Percentiles rank a stretch among this genome's conserved stretches.
Conservation (phyloP, 495 filamentous ascomycete genomes). For the Aspergillus hancockii region DNA sequence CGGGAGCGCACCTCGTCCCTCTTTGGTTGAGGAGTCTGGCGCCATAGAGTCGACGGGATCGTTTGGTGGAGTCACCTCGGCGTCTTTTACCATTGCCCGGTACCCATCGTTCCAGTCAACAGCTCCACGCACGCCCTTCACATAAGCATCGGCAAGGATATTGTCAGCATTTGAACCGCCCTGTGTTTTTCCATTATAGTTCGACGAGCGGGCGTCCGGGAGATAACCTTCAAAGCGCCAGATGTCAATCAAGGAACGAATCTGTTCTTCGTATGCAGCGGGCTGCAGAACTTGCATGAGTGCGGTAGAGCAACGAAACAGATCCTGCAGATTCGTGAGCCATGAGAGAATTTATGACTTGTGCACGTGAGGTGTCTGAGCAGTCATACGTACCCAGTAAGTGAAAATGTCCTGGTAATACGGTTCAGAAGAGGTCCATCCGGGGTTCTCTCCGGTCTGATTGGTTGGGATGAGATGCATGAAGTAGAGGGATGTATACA, state of each 20-base stretch:
- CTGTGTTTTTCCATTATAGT: conserved; percentile 71
- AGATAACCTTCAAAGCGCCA: conserved; percentile 67
- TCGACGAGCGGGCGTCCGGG: conserved; percentile 65
- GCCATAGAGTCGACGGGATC: conserved; percentile 63
- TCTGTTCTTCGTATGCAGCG: conserved; percentile 60
- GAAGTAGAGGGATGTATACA: conserved; percentile 68
- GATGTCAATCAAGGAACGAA: conserved; percentile 71
- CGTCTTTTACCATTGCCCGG: conserved; percentile 68
- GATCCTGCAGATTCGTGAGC: conserved; percentile 41
- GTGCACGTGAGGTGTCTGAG: neutral
- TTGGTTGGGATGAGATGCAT: conserved; percentile 73
- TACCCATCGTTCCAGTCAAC: conserved; percentile 73
- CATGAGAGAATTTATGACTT: neutral
- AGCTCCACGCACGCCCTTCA: conserved; percentile 66
- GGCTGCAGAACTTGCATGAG: conserved; percentile 69
- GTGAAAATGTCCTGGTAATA: conserved; percentile 54
- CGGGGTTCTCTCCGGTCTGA: conserved; percentile 70
- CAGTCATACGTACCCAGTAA: conserved; percentile 47
- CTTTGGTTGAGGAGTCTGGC: conserved; percentile 62
- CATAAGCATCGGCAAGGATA: conserved; percentile 72
- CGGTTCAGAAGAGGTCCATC: conserved; percentile 65
- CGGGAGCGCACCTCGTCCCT: conserved; percentile 69
- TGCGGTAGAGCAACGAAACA: conserved; percentile 63
- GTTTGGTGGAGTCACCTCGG: conserved; percentile 62
- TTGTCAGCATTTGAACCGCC: conserved; percentile 76